phyloP scores from a whole-genome alignment of 176 grass and related monocot genomes.

The Ananas comosus region DNA sequence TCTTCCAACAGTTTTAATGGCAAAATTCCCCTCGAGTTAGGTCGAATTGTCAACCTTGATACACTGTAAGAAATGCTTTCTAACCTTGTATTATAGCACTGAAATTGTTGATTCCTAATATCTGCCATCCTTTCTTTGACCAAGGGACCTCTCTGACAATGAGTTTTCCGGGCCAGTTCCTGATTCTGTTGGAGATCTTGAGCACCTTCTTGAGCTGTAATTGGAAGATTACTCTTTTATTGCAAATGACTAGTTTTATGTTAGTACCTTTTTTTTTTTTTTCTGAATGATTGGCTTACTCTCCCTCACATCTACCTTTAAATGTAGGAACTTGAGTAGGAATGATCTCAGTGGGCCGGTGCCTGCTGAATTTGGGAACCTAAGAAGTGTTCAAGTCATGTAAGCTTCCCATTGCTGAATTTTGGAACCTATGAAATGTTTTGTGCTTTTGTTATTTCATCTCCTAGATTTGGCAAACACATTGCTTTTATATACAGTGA shows the following conservation, averaged over 20 bases:
- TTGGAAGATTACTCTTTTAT: constrained; percentile 14
- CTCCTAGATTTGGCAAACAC: constrained; percentile 18
- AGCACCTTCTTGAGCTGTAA: constrained; percentile 96
- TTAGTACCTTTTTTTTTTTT: constrained; percentile 4
- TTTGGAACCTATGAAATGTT: neutral
- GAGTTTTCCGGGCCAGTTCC: constrained; percentile 74
- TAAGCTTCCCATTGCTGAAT: constrained; percentile 25
- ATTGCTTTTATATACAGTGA: constrained; percentile 35
- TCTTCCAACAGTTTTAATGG: constrained; percentile 95
- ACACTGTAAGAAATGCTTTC: constrained; percentile 63
- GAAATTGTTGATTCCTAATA: neutral
- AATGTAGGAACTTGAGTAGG: constrained; percentile 75
- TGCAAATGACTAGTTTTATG: neutral
- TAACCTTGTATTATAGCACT: neutral
- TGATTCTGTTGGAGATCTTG: constrained; percentile 80
- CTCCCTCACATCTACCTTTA: constrained; percentile 1
- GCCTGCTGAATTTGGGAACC: constrained; percentile 87
- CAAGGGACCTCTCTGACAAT: constrained; percentile 89
- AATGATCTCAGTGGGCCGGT: constrained; percentile 64
- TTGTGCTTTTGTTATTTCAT: neutral
- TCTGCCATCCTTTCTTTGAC: constrained; percentile 15
- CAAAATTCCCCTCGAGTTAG: constrained; percentile 71
- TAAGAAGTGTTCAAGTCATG: constrained; percentile 93
- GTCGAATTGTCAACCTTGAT: constrained; percentile 86
- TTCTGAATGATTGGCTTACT: neutral